Percentiles rank a stretch among this genome's conserved stretches.
These are phyloP conservation scores for Verticillium alfalfae DNA, from an alignment of 2,329 filamentous ascomycete genomes.

Conservation along the genomic window DNA sequence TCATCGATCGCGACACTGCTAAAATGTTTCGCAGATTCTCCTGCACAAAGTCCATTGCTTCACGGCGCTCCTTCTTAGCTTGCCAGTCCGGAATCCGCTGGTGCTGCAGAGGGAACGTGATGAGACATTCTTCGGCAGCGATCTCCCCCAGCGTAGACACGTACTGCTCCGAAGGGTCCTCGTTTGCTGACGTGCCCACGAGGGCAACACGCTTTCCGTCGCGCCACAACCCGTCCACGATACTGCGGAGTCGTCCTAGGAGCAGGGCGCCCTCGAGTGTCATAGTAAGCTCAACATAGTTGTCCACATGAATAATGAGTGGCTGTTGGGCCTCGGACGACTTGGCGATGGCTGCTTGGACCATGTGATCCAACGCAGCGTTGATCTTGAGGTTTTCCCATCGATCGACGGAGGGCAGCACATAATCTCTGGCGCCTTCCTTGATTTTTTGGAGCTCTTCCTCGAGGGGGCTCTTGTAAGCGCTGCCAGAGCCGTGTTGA, in stretches of 20 bases:
- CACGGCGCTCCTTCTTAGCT: constrained; percentile 11
- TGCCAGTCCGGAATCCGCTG: constrained; percentile 2
- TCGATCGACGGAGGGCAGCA: constrained; percentile 33
- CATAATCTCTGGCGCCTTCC: constrained; percentile 23
- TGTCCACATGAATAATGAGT: constrained; percentile 72
- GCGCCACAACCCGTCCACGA: constrained; percentile 67
- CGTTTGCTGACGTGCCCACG: constrained; percentile 67
- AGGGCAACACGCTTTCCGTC: constrained; percentile 69
- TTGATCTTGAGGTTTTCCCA: constrained; percentile 60
- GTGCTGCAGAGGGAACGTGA: constrained; percentile 18
- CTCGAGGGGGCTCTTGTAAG: constrained; percentile 25
- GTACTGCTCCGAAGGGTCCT: constrained; percentile 40
- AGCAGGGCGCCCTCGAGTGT: constrained; percentile 65
- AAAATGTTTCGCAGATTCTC: constrained; percentile 43
- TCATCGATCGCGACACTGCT: constrained; percentile 36
- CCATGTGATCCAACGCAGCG: constrained; percentile 50
- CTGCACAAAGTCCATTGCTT: constrained; percentile 28
- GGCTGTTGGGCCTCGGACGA: constrained; percentile 28
- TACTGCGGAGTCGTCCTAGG: constrained; percentile 61
- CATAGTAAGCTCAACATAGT: constrained; percentile 72
- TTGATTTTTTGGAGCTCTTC: constrained; percentile 38
- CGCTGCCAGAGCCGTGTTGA: constrained; percentile 13
- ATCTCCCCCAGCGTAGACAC: constrained; percentile 30
- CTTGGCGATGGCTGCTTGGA: constrained; percentile 38
- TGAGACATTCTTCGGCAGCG: constrained; percentile 33